Conservation (phyloP, 176 grass and related monocot genomes). For the Triticum timopheevii region DNA sequence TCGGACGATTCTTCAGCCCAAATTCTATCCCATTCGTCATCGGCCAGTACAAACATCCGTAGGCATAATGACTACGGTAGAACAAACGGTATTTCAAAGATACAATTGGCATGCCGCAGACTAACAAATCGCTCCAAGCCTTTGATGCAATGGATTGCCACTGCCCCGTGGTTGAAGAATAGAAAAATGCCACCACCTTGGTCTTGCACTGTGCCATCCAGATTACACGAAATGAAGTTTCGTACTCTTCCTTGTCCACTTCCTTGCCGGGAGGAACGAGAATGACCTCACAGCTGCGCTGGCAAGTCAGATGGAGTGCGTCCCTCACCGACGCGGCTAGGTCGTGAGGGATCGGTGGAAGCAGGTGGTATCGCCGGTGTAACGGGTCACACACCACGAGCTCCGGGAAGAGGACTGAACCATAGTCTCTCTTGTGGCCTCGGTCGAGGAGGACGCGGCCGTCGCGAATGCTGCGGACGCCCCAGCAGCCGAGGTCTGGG, state of each 20-base stretch:
- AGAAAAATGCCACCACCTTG: neutral
- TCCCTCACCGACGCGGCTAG: neutral
- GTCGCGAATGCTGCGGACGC: neutral
- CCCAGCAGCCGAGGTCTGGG: neutral
- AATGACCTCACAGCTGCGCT: neutral
- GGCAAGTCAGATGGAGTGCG: neutral
- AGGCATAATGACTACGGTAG: neutral
- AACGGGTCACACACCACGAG: neutral
- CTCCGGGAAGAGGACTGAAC: neutral
- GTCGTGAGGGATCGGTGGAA: neutral
- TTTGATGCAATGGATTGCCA: neutral
- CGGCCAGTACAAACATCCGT: neutral
- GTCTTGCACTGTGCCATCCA: neutral
- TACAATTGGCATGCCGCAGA: neutral
- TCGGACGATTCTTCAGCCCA: neutral
- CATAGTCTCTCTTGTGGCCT: neutral
- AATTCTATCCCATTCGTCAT: neutral
- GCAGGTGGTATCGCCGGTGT: neutral
- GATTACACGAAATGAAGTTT: neutral
- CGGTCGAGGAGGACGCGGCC: neutral
- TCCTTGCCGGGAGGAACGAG: neutral
- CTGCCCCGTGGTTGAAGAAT: neutral
- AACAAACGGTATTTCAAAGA: neutral
- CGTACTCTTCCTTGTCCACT: neutral
- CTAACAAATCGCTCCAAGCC: neutral